A percentile compares a stretch with the other conserved stretches of the same genome.
Evolutionary conservation across 2,329 filamentous ascomycete species (phyloP).

Genomic region (Claviceps sp.): DNA sequence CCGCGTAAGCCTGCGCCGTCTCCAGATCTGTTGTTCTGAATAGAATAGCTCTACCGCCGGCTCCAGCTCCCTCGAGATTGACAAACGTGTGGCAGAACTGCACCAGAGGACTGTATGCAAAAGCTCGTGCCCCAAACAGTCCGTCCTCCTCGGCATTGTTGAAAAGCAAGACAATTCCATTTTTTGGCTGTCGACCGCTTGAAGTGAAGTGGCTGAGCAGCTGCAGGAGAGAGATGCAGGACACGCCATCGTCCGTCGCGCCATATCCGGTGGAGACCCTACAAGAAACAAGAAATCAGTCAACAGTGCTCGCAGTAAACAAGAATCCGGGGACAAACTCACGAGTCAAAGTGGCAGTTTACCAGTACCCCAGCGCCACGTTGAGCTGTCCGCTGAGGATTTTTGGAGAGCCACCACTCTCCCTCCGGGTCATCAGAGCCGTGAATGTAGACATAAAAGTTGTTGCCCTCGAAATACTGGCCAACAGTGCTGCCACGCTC

Average conservation of each 20-base stretch:
- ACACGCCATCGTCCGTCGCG: slow-evolving; percentile 87
- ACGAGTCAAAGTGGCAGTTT: slow-evolving; percentile 84
- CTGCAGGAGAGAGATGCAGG: slow-evolving; percentile 75
- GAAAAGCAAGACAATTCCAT: slow-evolving; percentile 70
- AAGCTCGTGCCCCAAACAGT: slow-evolving; percentile 74
- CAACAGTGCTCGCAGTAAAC: neutral
- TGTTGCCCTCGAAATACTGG: slow-evolving; percentile 85
- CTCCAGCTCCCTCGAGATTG: slow-evolving; percentile 89
- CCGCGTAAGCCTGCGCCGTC: slow-evolving; percentile 66
- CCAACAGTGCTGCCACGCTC: slow-evolving; percentile 15
- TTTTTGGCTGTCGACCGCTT: slow-evolving; percentile 55
- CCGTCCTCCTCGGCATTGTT: slow-evolving; percentile 97
- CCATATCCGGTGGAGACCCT: slow-evolving; percentile 86
- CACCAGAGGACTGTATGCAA: slow-evolving; percentile 69
- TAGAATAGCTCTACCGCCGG: slow-evolving; percentile 73
- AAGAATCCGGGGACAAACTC: slow-evolving; percentile 11
- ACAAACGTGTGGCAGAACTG: slow-evolving; percentile 76
- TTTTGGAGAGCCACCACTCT: slow-evolving; percentile 53
- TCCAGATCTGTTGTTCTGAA: slow-evolving; percentile 84
- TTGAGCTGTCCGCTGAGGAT: slow-evolving; percentile 30
- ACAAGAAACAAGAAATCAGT: neutral
- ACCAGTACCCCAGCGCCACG: slow-evolving; percentile 70
- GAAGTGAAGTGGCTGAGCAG: slow-evolving; percentile 76
- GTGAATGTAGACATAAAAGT: slow-evolving; percentile 82
- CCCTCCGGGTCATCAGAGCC: slow-evolving; percentile 62